Base-by-base conservation (phyloP, 2,329 filamentous ascomycete species). In the Arthroderma sp. region DNA sequence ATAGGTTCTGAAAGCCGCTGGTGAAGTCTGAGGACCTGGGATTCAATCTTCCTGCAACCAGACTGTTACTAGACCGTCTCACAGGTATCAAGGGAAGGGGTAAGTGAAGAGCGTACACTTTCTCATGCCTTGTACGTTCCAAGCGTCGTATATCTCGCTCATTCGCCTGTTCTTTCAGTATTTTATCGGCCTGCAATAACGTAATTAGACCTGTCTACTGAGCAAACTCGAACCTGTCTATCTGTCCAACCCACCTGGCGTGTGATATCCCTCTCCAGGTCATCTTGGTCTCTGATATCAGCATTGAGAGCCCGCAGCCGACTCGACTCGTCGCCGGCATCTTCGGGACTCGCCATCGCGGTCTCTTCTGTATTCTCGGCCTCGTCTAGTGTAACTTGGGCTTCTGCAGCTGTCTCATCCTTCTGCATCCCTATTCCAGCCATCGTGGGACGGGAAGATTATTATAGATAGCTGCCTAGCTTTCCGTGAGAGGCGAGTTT, bases 191-290 rank as follows among this genome's bases (percentile, higher is more conserved):
- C 73, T 76, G 43, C n/a, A 51, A 15, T 28, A 23, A 49, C 17
- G 57, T n/a, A n/a, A n/a, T 56, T 52, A 55, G 23, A 28, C 23
- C 41, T 1, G 41, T 23, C 19, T 23, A 41, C 9, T 51, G 37
- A 13, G 39, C 21, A 9, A n/a, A 11, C 13, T 15, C 21, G 13
- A 17, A 28, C 7, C 47, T 28, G 28, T 44, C 25, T n/a, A 28
- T 38, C 28, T 28, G 8, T n/a, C 41, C 8, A 15, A 56, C 55
- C 53, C 65, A 74, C 72, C 69, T 85, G 80, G 47, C 78, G 77
- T 28, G 81, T 79, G 61, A 97, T 94, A 66, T 95, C 90, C 61
- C 89, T 81, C 71, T 96, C 91, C 19, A 97, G 75, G 59, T 96
- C 91, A 73, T 91, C 85, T 70, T 97, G 91, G 65, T 95, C 84